Base-by-base conservation (phyloP, 306 rosid genomes). In the Cicer pinnatifidum region DNA sequence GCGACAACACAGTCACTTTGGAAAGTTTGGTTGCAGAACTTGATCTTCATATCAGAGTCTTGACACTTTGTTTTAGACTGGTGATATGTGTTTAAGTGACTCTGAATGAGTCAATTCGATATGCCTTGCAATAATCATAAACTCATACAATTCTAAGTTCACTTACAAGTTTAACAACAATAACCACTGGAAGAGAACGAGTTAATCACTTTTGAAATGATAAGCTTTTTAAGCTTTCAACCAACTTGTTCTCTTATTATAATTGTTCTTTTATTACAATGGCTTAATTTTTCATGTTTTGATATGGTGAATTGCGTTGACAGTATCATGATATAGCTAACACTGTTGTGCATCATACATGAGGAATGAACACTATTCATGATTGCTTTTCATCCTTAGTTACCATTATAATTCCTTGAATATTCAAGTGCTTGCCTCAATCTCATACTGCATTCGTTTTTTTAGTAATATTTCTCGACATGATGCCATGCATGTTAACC, bases 401-500 rank as follows among this genome's bases (percentile, higher is more conserved):
- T 28, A 61, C 48, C 12, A 11, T 50, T 20, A 50, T n/a, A 60
- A 61, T 58, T 67, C 12, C 66, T 59, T 71, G 37, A 23, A n/a
- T 74, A 44, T 62, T 46, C 28, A 56, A 60, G 15, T 33, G 45
- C 59, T 33, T 44, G 9, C 43, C 73, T 17, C 43, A 41, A 13
- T 66, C 75, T 57, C 23, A 20, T 45, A 57, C 16, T 35, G 9
- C n/a, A 2, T 50, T 15, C 19, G 4, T 47, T 33, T 44, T 72
- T 38, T 44, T 44, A 64, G 41, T 16, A 54, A 7, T 66, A 53
- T 74, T 67, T 62, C 51, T 20, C n/a, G 40, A 60, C 16, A 33
- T 6, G 20, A 23, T 52, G 47, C 73, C 63, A 67, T 33, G 73
- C 67, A 43, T 47, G n/a, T 60, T 57, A 65, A 46, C 72, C 17